These are phyloP conservation scores for Rhytidiadelphus loreus DNA, from an alignment of 225 moss, liverwort and hornwort genomes.

Conservation along the genomic window DNA sequence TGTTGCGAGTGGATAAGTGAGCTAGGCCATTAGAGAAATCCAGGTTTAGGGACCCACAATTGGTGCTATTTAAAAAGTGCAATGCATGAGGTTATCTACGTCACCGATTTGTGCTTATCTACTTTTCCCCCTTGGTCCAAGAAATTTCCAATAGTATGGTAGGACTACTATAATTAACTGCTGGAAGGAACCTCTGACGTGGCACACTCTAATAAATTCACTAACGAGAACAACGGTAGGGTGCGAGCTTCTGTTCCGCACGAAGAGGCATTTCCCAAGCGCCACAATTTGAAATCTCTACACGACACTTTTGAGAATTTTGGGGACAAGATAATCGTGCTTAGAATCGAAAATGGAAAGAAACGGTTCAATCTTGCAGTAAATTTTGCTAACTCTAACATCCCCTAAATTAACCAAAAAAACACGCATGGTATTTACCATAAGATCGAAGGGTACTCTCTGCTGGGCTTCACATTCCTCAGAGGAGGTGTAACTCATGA, in stretches of 20 bases:
- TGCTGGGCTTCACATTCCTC: slow-evolving; percentile 79
- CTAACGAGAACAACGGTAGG: not conserved
- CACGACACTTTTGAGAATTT: not conserved
- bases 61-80: not conserved
- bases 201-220: not conserved
- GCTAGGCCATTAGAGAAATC: not conserved
- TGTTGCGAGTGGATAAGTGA: not conserved
- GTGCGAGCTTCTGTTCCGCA: not conserved
- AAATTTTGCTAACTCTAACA: not conserved
- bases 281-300: not conserved
- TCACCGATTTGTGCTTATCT: not conserved
- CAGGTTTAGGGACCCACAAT: not conserved
- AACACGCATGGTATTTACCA: slow-evolving; percentile 21
- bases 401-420: not conserved
- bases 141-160: not conserved
- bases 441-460: slow-evolving; percentile 67
- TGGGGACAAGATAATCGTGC: not conserved
- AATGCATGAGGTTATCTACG: not conserved
- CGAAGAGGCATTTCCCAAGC: not conserved
- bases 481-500: slow-evolving; percentile 73
- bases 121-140: not conserved
- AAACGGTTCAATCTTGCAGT: not conserved
- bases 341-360: not conserved
- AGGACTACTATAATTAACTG: not conserved
- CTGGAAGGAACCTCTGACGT: not conserved